Base-by-base conservation (phyloP, 495 filamentous ascomycete genomes). In the Lophium mytilinum region DNA sequence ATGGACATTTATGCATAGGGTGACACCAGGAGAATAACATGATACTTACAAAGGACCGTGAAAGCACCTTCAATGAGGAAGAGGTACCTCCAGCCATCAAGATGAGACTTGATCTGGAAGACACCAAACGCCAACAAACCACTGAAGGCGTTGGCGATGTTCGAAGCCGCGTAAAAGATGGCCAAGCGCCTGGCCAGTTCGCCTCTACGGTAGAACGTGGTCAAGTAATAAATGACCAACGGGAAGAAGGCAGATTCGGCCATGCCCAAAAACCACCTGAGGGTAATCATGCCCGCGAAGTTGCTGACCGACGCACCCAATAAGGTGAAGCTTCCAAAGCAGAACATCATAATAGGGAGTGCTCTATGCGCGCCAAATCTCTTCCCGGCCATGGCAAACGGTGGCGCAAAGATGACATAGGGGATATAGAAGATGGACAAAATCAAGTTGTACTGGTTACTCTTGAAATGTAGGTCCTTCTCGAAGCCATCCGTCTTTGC, bases 381-480 rank as follows among this genome's bases (percentile, higher is more conserved):
- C 71, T 89, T 88, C 48, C 82, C 83, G 4, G 86, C 66, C 71
- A 90, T 83, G 7, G 78, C 83, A 45, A 87, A 58, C 1, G 80
- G 80, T 1, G 83, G 85, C 7, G 82, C 85, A 45, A 79, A 83
- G 14, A 89, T 65, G 46, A 89, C 84, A 64, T 86, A 90, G 8
- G 87, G 87, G n/a, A 90, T 72, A 67, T 85, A 89, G 73, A 90
- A 90, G 58, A 89, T 82, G 18, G 77, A 80, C 15, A 89, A 70
- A 11, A 89, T 77, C 18, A 81, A 78, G 65, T 88, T 89, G 71
- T 89, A 89, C 60, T 89, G 78, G 53, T 81, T 78, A 1, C 71
- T 65, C 36, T 77, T 72, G 70, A 90, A 80, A 37, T 56, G 47
- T 36, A 63, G 69, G 74, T 75, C 57, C 17, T 65, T 66, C 37